These are phyloP conservation scores for Acidiella bohemica DNA, from an alignment of 495 filamentous ascomycete genomes.

Conservation along the genomic window DNA sequence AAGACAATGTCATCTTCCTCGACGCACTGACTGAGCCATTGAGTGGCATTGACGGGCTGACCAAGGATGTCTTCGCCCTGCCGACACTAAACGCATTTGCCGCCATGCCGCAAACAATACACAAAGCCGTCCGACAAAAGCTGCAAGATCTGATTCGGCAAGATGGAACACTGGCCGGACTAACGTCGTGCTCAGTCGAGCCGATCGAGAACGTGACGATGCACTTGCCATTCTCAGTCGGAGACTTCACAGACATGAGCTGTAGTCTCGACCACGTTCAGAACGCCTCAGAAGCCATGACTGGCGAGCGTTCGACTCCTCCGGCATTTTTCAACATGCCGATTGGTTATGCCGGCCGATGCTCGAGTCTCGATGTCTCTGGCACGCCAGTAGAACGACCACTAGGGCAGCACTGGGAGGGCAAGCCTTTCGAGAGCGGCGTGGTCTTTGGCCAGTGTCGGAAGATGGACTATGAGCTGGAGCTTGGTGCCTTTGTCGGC, in stretches of 20 bases:
- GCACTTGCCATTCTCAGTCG: constrained; percentile 22
- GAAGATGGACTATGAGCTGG: constrained; percentile 26
- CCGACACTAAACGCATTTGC: constrained; percentile 66
- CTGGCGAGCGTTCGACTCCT: constrained; percentile 15
- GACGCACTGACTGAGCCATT: constrained; percentile 1
- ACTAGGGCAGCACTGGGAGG: constrained; percentile 19
- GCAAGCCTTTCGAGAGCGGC: constrained; percentile 10
- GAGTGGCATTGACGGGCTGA: constrained; percentile 28
- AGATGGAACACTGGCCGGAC: constrained; percentile 22
- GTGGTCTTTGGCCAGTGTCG: constrained; percentile 19
- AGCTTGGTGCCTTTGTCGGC: constrained; percentile 21
- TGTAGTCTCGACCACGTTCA: constrained; percentile 19
- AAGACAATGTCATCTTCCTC: constrained; percentile 15
- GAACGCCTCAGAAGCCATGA: constrained; percentile 21
- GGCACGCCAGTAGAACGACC: constrained; percentile 43
- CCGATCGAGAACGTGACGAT: constrained; percentile 12
- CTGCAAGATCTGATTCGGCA: constrained; percentile 51
- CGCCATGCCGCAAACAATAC: constrained; percentile 48
- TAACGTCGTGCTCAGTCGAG: constrained; percentile 3
- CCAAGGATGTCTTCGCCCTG: constrained; percentile 46
- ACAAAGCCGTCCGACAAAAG: constrained; percentile 51
- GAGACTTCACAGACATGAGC: constrained; percentile 27
- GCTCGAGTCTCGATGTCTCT: constrained; percentile 64
- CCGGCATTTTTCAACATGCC: constrained; percentile 22
- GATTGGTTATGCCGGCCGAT: constrained; percentile 52